Evolutionary conservation across 179 eudicot species (phyloP), one percentile per base, ranked within the genome.

Genomic region (Gypsophila paniculata): DNA sequence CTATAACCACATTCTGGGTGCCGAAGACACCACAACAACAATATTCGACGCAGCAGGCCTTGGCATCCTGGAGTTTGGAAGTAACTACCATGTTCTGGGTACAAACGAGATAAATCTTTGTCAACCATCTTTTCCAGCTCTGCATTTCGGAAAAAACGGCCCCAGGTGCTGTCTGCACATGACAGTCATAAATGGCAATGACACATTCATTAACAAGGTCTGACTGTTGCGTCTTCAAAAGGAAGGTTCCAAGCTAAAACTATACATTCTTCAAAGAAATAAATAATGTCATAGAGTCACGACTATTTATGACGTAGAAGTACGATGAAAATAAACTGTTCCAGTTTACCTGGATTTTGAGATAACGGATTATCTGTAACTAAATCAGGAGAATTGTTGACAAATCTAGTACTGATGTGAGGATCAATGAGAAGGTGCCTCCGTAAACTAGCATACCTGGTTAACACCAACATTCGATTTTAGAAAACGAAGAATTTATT

Each of bases 1-100:
- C 97, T 89, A 70, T 91, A 94, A 76, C 99, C 97, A 78, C 87
- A 91, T 42, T 88, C 94, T 39, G 96, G 97, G 85, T 94, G 90
- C 72, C 86, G 82, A 72, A 94, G 94, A 79, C 97, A 91, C 99
- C 99, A 94, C 66, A 94, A 79, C 76, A 91, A 74, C 77, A 94
- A 81, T 64, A 94, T 86, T 64, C 99, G 85, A 77, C 99, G 85
- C 73, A 94, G 81, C 81, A 92, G 85, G 82, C 83, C 84, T 85
- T 94, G 99, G 79, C 96, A 91, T 82, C 82, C 97, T 17, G 85
- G 76, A 51, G 99, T 87, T 77, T 94, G 99, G 79, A 94, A 94
- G 77, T 91, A 94, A 79, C 88, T 90, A 68, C 87, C 91, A 73
- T 86, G 91, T 77, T 94, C 99, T 48, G 99, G 99, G 79, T 94